Evolutionary conservation across 805 yeast genomes (phyloP).

Genomic region (Zygotorulaspora sp.): DNA sequence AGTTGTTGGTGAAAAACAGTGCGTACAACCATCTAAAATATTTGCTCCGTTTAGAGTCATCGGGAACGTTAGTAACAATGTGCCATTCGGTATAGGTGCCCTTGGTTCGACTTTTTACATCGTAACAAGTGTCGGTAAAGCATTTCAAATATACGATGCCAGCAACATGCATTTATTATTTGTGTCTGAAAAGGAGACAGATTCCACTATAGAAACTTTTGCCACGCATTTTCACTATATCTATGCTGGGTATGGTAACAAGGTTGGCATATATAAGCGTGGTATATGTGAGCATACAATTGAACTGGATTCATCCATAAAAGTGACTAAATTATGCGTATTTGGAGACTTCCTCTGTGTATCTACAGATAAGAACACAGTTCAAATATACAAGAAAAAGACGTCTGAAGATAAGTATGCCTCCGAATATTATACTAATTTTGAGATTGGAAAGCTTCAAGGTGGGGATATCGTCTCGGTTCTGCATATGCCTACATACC

Average conservation of each 20-base stretch:
- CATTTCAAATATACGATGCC: conserved; percentile 92
- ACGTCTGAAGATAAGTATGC: conserved; percentile 38
- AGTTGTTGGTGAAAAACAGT: neutral
- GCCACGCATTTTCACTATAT: conserved; percentile 81
- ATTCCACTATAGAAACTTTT: conserved; percentile 61
- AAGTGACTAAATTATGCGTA: conserved; percentile 47
- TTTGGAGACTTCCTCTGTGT: conserved; percentile 80
- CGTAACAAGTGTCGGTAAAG: conserved; percentile 82
- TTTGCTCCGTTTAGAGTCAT: conserved; percentile 85
- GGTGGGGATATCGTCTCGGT: conserved; percentile 60
- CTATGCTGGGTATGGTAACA: conserved; percentile 67
- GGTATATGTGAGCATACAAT: conserved; percentile 53
- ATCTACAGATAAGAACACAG: conserved; percentile 41
- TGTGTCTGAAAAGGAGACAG: conserved; percentile 77
- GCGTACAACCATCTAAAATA: conserved; percentile 45
- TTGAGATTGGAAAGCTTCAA: conserved; percentile 48
- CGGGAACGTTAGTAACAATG: conserved; percentile 83
- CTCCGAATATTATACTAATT: conserved; percentile 62
- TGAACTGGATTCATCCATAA: conserved; percentile 35
- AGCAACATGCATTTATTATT: conserved; percentile 78
- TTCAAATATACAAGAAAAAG: conserved; percentile 53
- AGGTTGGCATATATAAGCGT: conserved; percentile 74
- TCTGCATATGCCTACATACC: conserved; percentile 82
- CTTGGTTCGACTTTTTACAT: conserved; percentile 83
- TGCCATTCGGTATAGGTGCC: conserved; percentile 84